Base-by-base conservation (phyloP, 768 basidiomycete species). In the Sporobolomyces phaffii region DNA sequence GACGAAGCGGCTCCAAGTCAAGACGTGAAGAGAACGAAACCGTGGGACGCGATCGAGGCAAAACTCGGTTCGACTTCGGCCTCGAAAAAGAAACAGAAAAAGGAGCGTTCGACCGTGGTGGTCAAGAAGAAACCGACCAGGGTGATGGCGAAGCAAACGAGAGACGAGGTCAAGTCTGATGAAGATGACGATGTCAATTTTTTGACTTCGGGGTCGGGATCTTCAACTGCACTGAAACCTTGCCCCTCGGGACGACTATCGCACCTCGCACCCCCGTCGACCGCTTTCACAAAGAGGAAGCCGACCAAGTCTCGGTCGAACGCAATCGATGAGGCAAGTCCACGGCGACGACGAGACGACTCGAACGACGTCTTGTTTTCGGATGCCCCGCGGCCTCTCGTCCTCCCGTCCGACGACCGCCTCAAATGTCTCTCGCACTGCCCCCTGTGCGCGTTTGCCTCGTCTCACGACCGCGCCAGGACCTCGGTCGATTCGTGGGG, bases 31-130 rank as follows among this genome's bases (percentile, higher is more conserved):
- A 57, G 49, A 22, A 38, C 8, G 38, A 68, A 62, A 45, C 65
- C 65, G 22, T 68, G 65, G 65, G 65, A 68, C 26, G 41, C 1
- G 34, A 20, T 62, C 36, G 65, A 68, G 49, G 29, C 48, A 2
- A 36, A 49, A 34, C 11, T 48, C 3, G 40, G 6, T 3, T 5
- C 54, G n/a, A n/a, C n/a, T 5, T 14, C 14, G 48, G 48, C 13
- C n/a, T 47, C 48, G 20, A 28, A 5, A 10, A 49, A 49, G 48
- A 59, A 33, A n/a, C 28, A 17, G 20, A 22, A n/a, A n/a, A 38
- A 20, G 31, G 26, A 8, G 17, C 34, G 11, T 20, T 17, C 28
- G 15, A 7, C 26, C n/a, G n/a, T n/a, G n/a, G n/a, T n/a, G n/a
- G n/a, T n/a, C n/a, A n/a, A n/a, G n/a, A n/a, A n/a, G 28, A 50